phyloP scores from a whole-genome alignment of 202 grass and related monocot species.

The Schoenoplectus triqueter region DNA sequence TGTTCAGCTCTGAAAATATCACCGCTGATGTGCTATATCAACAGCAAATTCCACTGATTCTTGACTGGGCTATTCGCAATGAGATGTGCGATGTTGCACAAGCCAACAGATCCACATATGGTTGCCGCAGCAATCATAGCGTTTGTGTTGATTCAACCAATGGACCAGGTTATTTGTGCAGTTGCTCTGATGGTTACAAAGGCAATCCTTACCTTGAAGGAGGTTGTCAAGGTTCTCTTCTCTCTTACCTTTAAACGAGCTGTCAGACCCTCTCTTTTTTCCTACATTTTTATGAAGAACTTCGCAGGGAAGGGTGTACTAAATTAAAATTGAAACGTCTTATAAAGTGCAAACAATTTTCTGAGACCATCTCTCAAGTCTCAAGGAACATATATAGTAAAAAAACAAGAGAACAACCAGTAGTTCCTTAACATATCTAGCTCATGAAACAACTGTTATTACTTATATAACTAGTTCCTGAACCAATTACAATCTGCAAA shows the following conservation, averaged over 20 bases:
- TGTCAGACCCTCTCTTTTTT: background rate
- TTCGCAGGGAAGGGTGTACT: no score
- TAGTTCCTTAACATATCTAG: no score
- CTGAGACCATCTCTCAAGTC: background rate
- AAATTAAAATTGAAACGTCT: no score
- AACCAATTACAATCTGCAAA: background rate
- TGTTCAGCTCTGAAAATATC: background rate
- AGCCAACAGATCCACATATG: constrained; percentile 43
- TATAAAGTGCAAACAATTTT: no score
- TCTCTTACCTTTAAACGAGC: background rate
- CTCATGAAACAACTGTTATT: no score
- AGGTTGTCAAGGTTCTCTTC: constrained; percentile 52
- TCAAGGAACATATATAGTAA: no score
- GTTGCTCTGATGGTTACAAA: constrained; percentile 60
- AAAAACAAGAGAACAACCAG: no score
- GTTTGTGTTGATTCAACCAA: constrained; percentile 62
- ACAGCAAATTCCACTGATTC: constrained; percentile 47
- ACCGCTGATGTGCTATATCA: background rate
- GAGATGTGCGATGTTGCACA: constrained; percentile 43
- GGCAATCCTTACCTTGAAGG: constrained; percentile 65
- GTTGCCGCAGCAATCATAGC: constrained; percentile 48
- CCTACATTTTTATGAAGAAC: no score
- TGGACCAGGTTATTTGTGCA: constrained; percentile 60
- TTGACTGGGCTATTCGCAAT: constrained; percentile 62
- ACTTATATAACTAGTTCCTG: background rate